Conservation (phyloP, 768 basidiomycete genomes). For the Sutorius australiensis region DNA sequence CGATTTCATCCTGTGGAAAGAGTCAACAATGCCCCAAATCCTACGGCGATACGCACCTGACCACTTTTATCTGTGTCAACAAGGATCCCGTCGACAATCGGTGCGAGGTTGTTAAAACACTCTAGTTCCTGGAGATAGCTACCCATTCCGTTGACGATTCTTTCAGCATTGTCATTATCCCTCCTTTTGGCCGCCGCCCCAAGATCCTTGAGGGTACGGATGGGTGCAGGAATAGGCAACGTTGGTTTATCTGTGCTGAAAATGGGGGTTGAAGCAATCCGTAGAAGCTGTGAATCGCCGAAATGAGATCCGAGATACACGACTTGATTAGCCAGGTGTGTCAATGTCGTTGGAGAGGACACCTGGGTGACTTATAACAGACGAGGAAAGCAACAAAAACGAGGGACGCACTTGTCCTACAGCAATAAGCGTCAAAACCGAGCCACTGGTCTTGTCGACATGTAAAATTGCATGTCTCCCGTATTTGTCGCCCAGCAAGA, state of each 20-base stretch:
- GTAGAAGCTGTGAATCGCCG: constrained; percentile 76
- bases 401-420: constrained; percentile 60
- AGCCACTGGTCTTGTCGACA: constrained; percentile 40
- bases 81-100: constrained; percentile 76
- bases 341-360: constrained; percentile 66
- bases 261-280: constrained; percentile 47
- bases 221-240: constrained; percentile 48
- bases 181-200: constrained; percentile 38
- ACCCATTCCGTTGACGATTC: constrained; percentile 48
- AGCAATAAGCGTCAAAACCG: constrained; percentile 50
- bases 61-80: constrained; percentile 69
- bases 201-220: constrained; percentile 42
- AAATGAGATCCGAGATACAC: constrained; percentile 79
- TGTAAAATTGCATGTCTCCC: constrained; percentile 70
- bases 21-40: not conserved
- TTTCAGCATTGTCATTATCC: constrained; percentile 30
- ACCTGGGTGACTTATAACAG: constrained; percentile 39
- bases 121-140: constrained; percentile 60
- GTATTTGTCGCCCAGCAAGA: constrained; percentile 65
- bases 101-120: constrained; percentile 72
- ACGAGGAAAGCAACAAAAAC: not conserved
- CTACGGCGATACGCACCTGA: constrained; percentile 44
- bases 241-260: constrained; percentile 40
- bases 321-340: constrained; percentile 65
- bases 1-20: constrained; percentile 58